A percentile compares a stretch with the other conserved stretches of the same genome.
These are phyloP conservation scores for Populus davidiana DNA, from an alignment of 345 rosid genomes.

Conservation along the genomic window DNA sequence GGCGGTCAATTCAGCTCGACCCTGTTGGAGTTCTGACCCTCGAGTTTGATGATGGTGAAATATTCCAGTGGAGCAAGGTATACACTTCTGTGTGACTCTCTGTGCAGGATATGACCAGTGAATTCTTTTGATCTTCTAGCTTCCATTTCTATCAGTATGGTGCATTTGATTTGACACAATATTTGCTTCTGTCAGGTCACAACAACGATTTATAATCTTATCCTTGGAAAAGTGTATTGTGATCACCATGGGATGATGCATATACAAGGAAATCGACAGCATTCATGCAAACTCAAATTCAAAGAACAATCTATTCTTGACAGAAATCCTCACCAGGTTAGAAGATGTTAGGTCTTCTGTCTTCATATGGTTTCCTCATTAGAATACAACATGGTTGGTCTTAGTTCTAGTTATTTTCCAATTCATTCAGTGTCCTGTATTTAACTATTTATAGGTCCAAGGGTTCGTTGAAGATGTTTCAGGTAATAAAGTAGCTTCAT, in stretches of 20 bases:
- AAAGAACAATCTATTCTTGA: conserved; percentile 90
- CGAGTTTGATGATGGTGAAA: conserved; percentile 96
- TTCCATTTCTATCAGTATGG: background rate
- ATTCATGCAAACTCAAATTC: conserved; percentile 90
- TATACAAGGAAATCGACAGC: conserved; percentile 67
- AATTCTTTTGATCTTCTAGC: conserved; percentile 13
- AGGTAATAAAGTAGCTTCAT: conserved; percentile 65
- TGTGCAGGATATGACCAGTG: background rate
- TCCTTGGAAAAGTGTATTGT: conserved; percentile 82
- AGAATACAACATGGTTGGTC: background rate
- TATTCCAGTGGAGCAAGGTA: conserved; percentile 97
- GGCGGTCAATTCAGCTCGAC: conserved; percentile 94
- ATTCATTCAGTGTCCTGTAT: conserved; percentile 4
- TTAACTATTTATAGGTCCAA: conserved; percentile 74
- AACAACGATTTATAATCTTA: conserved; percentile 83
- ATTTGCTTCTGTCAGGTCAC: conserved; percentile 56
- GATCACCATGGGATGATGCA: conserved; percentile 94
- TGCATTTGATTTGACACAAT: background rate
- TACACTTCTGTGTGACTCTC: background rate
- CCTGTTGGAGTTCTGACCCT: conserved; percentile 82
- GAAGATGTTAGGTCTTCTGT: background rate
- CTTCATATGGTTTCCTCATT: background rate
- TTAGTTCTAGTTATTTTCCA: background rate
- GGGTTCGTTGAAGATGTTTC: conserved; percentile 76
- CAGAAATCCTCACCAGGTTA: conserved; percentile 89